phyloP scores from a whole-genome alignment of 345 rosid genomes.

The Lepidium didymum region DNA sequence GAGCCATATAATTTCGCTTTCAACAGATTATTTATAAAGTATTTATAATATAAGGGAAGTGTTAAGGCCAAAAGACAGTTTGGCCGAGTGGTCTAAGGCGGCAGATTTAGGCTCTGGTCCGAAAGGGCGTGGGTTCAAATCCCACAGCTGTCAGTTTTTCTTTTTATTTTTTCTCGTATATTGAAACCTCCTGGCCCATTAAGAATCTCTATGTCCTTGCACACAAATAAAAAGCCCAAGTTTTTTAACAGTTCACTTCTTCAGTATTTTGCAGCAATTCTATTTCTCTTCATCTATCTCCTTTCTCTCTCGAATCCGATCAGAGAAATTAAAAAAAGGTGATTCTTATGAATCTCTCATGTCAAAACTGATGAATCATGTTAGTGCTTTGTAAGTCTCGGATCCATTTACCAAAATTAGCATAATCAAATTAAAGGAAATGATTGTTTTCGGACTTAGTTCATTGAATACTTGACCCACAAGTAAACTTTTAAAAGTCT shows the following conservation, averaged over 20 bases:
- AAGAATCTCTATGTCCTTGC: neutral
- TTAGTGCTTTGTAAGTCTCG: neutral
- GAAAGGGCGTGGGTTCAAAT: slow-evolving; percentile 99
- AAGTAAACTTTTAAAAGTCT: neutral
- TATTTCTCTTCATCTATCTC: neutral
- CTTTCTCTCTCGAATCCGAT: neutral
- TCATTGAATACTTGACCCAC: neutral
- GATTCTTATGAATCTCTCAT: neutral
- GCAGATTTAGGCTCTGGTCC: slow-evolving; percentile 99
- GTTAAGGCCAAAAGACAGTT: slow-evolving; percentile 39
- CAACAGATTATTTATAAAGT: neutral
- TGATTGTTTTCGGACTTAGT: neutral
- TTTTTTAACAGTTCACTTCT: neutral
- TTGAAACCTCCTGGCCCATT: neutral
- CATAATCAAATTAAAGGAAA: neutral
- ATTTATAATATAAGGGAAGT: too few species aligned
- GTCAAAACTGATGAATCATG: too few species aligned
- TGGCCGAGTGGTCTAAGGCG: slow-evolving; percentile 99
- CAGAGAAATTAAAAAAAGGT: neutral
- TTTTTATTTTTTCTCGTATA: neutral
- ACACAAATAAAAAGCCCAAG: neutral
- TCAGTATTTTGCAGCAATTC: neutral
- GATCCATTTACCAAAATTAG: neutral
- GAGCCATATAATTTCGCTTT: neutral
- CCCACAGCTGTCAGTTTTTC: slow-evolving; percentile 77